Evolutionary conservation across 1,284 basidiomycete species (phyloP), one percentile per base, ranked within the genome.

Genomic region (Neonothopanus nambi): DNA sequence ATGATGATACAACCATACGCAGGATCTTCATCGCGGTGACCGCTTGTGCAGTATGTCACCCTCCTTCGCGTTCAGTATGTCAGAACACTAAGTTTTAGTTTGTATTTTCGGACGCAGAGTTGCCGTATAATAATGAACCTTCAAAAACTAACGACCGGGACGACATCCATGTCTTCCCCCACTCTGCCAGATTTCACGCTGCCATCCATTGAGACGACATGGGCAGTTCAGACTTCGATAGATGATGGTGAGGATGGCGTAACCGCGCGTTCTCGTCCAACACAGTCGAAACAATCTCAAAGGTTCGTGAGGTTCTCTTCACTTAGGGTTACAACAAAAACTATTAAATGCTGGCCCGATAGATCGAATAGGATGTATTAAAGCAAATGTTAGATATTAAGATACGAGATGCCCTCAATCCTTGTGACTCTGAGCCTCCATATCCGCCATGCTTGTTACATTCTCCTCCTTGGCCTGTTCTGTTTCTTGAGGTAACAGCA

Each of bases 401-500:
- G 5, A 13, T 4, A n/a, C 21, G 9, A n/a, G 37, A 18, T n/a
- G 38, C 21, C 13, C 11, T 23, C 17, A 40, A 2, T 18, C 8
- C 24, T 30, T 30, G 11, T 21, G n/a, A 11, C 26, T 30, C 15
- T 45, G 21, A 45, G 43, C 47, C 48, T 50, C 47, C 13, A 21
- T 38, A 38, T 33, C 47, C 4, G 20, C 30, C 9, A 3, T 9
- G 9, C 30, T 13, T 3, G 30, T 33, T 13, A 9, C 30, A 18
- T 55, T 54, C 61, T 13, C 63, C 63, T 26, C 68, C 68, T 2
- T 63, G 69, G 5, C 65, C 67, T 8, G 64, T 13, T 63, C 59
- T 3, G 67, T 66, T 44, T 85, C 82, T 40, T 71, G 65, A 0
- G 87, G 85, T 23, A 91, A 64, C 6, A 90, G 76, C 47, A 82